A percentile compares a stretch with the other conserved stretches of the same genome.
phyloP scores from a whole-genome alignment of 345 rosid genomes.

The Salix suchowensis region DNA sequence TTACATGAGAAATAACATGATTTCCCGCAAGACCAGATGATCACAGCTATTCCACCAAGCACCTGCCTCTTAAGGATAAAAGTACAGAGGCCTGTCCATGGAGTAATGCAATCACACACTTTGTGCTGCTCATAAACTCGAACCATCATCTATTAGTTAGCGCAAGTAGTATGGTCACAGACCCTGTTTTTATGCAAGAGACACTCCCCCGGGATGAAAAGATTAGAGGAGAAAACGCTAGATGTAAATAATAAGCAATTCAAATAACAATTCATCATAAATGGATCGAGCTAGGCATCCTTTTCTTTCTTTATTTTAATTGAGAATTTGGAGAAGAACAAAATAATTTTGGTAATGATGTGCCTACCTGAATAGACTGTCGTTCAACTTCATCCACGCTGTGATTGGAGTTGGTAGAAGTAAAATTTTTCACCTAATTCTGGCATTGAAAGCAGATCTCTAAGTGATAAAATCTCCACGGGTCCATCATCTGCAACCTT shows the following conservation, averaged over 20 bases:
- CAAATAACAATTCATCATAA: background rate
- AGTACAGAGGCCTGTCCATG: background rate
- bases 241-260: background rate
- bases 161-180: background rate
- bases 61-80: background rate
- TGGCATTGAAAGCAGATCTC: slow-evolving; percentile 39
- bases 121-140: background rate
- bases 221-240: background rate
- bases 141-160: background rate
- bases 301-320: background rate
- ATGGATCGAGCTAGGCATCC: background rate
- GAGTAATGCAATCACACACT: background rate
- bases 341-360: background rate
- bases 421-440: slow-evolving; percentile 18
- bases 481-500: slow-evolving; percentile 11
- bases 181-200: background rate
- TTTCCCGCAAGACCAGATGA: background rate
- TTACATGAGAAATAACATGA: background rate
- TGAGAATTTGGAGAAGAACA: background rate
- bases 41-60: background rate
- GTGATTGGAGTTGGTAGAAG: slow-evolving; percentile 7
- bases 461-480: slow-evolving; percentile 34
- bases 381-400: slow-evolving; percentile 21
- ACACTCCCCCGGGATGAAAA: background rate
- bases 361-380: slow-evolving; percentile 36